Evolutionary conservation across 164 flowering plant genomes (phyloP), one percentile per base, ranked within the genome.

Genomic region (Aristolochia contorta): DNA sequence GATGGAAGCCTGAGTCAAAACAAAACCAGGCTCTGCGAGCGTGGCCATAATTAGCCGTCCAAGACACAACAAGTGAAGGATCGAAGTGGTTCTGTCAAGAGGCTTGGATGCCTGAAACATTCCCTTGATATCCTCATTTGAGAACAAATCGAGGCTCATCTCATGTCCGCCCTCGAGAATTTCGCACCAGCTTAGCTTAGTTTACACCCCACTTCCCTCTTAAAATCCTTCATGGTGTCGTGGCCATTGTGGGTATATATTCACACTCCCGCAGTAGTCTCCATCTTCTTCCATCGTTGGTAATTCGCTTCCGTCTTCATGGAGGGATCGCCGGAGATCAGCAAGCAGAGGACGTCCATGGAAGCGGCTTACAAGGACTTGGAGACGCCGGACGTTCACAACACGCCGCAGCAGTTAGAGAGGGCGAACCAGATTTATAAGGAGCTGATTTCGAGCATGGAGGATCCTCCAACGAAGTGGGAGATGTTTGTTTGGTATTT

Each of bases 401-500:
- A 60, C 43, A 62, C 59, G 24, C 59, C 58, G 3, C 45, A 67
- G 47, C 67, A 74, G 57, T 50, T 71, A 0, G 56, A 73, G 72
- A 72, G 74, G 57, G 78, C 75, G 0, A 54, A 49, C 12, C 77
- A 69, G 14, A 70, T 21, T 16, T 80, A 78, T 54, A 66, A 16
- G 47, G 72, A 59, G 8, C n/a, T n/a, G n/a, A 71, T 63, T 61
- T 70, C 22, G n/a, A 65, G 67, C 24, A 1, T 59, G 2, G 72
- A 73, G 43, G 84, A 73, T 19, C 69, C 54, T 65, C 89, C 92
- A 16, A 43, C 59, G 6, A 70, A 58, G 13, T 48, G 21, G 2
- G 89, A 86, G 59, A 69, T 77, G 19, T n/a, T 66, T 32, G 50
- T 55, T 9, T 86, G 89, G 89, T 76, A 72, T 59, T 30, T 78